Base-by-base conservation (phyloP, 2,329 filamentous ascomycete species). In the Akanthomyces muscarius region DNA sequence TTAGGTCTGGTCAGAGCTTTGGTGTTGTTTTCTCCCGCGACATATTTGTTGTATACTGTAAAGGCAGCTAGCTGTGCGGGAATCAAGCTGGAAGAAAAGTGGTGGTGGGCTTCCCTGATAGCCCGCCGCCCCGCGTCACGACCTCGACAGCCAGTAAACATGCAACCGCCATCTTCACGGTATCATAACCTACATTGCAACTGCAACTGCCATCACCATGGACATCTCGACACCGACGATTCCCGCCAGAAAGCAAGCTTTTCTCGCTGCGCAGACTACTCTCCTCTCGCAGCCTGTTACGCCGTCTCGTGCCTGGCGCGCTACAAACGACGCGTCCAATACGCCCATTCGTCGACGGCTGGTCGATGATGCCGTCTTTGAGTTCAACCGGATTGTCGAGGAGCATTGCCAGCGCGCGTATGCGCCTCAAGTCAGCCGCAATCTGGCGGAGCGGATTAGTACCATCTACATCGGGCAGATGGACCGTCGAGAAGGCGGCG, bases 391-490 rank as follows among this genome's bases (percentile, higher is more conserved):
- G 64, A 75, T 80, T 18, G 75, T 91, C 16, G 82, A 83, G 66
- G 86, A 88, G 67, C 89, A 92, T 71, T 82, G 82, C 36, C 84
- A 83, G 42, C 82, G 86, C 62, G 86, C 86, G 5, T 90, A 90
- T 71, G 82, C 86, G 18, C 83, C 87, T 0, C 86, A 89, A 68
- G 87, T 88, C n/a, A 85, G 83, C 58, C 83, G 88, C 42, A 87
- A 90, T 69, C 83, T 91, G 21, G 88, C 89, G 2, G 88, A 90
- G 76, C 89, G 92, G 76, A 86, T 92, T 48, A 87, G 90, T 73
- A 75, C 76, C 54, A 75, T 89, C 51, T 91, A 91, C 72, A 81
- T 82, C 73, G 74, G 74, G 6, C 75, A 76, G 16, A 76, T 75
- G 5, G 78, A 81, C 45, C 77, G 77, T 44, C 75, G 71, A 51